Evolutionary conservation across 2,329 filamentous ascomycete genomes (phyloP), one percentile per base, ranked within the genome.

Genomic region (Aquanectria penicillioides): DNA sequence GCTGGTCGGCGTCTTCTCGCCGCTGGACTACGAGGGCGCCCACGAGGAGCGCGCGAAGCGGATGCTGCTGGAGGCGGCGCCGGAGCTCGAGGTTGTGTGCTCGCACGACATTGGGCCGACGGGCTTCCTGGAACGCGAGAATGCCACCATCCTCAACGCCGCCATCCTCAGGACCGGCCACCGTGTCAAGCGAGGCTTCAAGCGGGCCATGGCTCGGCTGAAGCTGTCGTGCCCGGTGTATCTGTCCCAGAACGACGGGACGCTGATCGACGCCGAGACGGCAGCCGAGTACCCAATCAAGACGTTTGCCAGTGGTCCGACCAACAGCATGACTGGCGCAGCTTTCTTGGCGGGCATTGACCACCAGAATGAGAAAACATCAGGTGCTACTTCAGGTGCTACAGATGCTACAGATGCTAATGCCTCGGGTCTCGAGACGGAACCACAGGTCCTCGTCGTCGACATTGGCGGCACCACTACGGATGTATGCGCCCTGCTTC

Each of bases 401-500:
- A n/a, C n/a, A n/a, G n/a, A n/a, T n/a, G n/a, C n/a, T n/a, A n/a
- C n/a, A n/a, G n/a, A n/a, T n/a, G n/a, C n/a, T n/a, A n/a, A n/a
- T n/a, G n/a, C n/a, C n/a, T n/a, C n/a, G n/a, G n/a, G n/a, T n/a
- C n/a, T n/a, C n/a, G n/a, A n/a, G n/a, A n/a, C n/a, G n/a, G n/a
- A 71, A 18, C 72, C 74, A 2, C 75, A 77, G 31, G 44, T 78
- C 1, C 64, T 87, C 37, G 83, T 86, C 0, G 78, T 87, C 2
- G 86, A 88, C 63, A 80, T 88, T 23, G 86, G 86, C 7, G 86
- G 86, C 13, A 88, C 86, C 0, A 88, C 85, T 0, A 85, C 84
- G 2, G 86, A 89, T 69, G 81, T 87, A 8, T 85, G 85, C 22
- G 77, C 84, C 0, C 70, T 89, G 2, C 74, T 87, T 1, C 80